Evolutionary conservation across 768 basidiomycete species (phyloP).

Genomic region (Phylloporus sp.): DNA sequence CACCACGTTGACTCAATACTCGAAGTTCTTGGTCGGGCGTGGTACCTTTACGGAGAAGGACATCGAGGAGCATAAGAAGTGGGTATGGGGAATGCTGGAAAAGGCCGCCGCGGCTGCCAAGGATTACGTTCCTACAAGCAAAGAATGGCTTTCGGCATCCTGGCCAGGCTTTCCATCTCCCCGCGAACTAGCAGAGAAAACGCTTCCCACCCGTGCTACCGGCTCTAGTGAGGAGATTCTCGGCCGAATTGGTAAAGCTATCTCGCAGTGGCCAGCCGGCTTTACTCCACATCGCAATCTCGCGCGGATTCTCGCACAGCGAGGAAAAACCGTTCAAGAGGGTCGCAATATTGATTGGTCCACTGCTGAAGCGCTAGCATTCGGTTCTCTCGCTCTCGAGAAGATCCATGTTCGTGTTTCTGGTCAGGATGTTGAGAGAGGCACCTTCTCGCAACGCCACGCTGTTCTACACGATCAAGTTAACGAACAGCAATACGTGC

Average conservation of each 20-base stretch:
- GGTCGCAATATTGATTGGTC: constrained; percentile 95
- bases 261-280: constrained; percentile 79
- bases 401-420: constrained; percentile 92
- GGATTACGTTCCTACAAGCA: constrained; percentile 90
- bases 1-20: constrained; percentile 86
- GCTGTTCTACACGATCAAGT: constrained; percentile 95
- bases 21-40: constrained; percentile 83
- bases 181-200: constrained; percentile 87
- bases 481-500: constrained; percentile 86
- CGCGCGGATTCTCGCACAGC: constrained; percentile 79
- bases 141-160: constrained; percentile 96
- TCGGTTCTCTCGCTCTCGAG: constrained; percentile 89
- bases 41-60: constrained; percentile 94
- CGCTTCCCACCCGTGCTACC: constrained; percentile 86
- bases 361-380: constrained; percentile 95
- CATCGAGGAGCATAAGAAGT: constrained; percentile 96
- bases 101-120: constrained; percentile 90
- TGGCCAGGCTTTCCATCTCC: constrained; percentile 99
- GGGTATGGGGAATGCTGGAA: constrained; percentile 99
- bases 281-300: constrained; percentile 92
- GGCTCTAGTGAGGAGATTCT: constrained; percentile 74
- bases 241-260: constrained; percentile 77
- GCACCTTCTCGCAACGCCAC: constrained; percentile 98
- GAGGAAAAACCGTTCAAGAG: constrained; percentile 89
- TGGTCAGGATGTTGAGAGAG: constrained; percentile 97